These are phyloP conservation scores for Solanum lycopersicoides DNA, from an alignment of 257 asterid genomes.

Conservation along the genomic window DNA sequence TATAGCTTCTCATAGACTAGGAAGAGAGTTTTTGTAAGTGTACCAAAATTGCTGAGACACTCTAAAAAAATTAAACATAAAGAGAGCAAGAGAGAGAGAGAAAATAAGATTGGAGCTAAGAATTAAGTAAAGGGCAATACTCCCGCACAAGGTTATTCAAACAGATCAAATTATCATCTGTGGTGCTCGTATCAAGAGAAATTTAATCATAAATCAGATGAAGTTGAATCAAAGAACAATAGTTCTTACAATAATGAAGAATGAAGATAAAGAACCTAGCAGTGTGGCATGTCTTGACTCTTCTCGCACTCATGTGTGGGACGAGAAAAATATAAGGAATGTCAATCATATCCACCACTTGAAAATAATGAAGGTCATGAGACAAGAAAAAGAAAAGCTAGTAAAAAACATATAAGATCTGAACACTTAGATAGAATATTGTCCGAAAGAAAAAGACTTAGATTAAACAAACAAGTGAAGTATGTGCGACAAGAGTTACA, in stretches of 20 bases:
- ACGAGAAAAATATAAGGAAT: slow-evolving; percentile 61
- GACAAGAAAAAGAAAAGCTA: slow-evolving; percentile 19
- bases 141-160: not conserved
- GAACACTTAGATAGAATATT: slow-evolving; percentile 21
- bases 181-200: slow-evolving; percentile 17
- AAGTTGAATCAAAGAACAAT: slow-evolving; percentile 46
- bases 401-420: slow-evolving; percentile 30
- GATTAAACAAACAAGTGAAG: slow-evolving; percentile 14
- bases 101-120: not conserved
- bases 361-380: slow-evolving; percentile 46
- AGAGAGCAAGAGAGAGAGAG: slow-evolving; percentile 9
- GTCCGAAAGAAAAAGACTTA: slow-evolving; percentile 51
- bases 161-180: not conserved
- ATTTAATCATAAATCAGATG: slow-evolving; percentile 40
- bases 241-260: slow-evolving; percentile 48
- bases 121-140: not conserved
- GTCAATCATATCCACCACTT: slow-evolving; percentile 22
- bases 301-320: slow-evolving; percentile 86
- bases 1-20: slow-evolving; percentile 17
- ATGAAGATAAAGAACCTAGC: slow-evolving; percentile 61
- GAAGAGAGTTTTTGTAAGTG: slow-evolving; percentile 16
- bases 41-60: slow-evolving; percentile 29
- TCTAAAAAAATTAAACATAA: slow-evolving; percentile 31
- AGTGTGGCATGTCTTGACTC: slow-evolving; percentile 53
- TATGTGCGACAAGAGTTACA: not conserved